Evolutionary conservation across 257 asterid species (phyloP), one percentile per base, ranked within the genome.

Genomic region (Leptodermis oblonga): DNA sequence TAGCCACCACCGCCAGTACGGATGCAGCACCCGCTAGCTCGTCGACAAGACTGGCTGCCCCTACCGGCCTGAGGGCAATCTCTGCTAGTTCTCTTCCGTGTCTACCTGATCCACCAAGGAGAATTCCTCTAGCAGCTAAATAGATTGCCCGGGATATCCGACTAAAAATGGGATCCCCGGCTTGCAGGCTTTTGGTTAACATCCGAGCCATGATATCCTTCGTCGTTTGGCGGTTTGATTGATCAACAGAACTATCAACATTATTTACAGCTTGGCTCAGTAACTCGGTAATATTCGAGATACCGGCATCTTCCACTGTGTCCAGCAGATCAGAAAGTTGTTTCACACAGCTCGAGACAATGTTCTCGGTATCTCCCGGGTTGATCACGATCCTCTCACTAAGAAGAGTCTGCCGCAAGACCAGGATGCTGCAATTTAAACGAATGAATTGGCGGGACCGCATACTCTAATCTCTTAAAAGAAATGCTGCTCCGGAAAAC

Each of bases 101-200:
- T 54, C 66, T 64, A 25, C 88, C 86, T 5, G 80, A 66, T 34
- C 96, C 96, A 23, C 92, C 92, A 7, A 90, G 89, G 23, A 88
- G 79, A 36, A 82, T 82, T 64, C 91, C 95, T 81, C 95, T 83
- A 52, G 70, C 70, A 53, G 90, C 96, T 70, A 82, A 56, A 65
- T 85, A 88, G 25, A 85, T 79, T 1, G 92, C 91, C 30, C 77
- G 84, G 31, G 98, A 82, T 39, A 92, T 85, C 39, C 82, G 81
- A 33, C 49, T 39, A 70, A 92, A 90, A 67, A 92, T 71, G 4
- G 91, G 70, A 70, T 92, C 97, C 13, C 80, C 95, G 67, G 86
- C 92, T 80, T 88, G 98, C 74, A 92, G 80, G 80, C 91, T 88
- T 76, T 85, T 92, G 82, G 84, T 77, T 68, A 92, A 55, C 96